Evolutionary conservation across 2,329 filamentous ascomycete genomes (phyloP), one percentile per base, ranked within the genome.

Genomic region (Alternaria gaisen): DNA sequence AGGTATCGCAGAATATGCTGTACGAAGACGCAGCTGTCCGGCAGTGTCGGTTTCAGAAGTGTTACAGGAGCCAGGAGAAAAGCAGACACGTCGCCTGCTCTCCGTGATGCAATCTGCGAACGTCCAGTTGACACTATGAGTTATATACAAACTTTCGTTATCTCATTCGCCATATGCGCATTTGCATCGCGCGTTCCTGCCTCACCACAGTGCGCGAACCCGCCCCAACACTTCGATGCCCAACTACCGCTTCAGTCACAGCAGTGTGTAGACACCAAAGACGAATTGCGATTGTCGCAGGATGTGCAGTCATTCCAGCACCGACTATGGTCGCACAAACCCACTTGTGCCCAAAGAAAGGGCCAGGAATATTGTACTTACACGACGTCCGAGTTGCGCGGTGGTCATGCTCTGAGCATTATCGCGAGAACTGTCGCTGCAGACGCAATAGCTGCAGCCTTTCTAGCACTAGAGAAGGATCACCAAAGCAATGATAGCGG

Each of bases 391-490:
- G 14, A 50, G 24, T 64, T 63, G 36, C 63, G 66, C n/a, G 53
- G 43, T 22, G 62, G 58, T 20, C 58, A 62, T 40, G 65, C 67
- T 26, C 47, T 72, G 12, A 71, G 69, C 51, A 64, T 71, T 51
- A 69, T 71, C 41, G 61, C 66, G 28, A 68, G 48, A n/a, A 44
- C 67, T 5, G 22, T 57, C 24, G 70, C 70, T 22, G 65, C 66
- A 16, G 52, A 64, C 9, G 59, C 60, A 9, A 64, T 67, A 32
- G 56, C 61, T 8, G 38, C 55, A n/a, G 57, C 62, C 28, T 67
- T 68, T 18, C 24, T 50, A 22, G 42, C 56, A 22, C 55, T 60
- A 14, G 38, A 26, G 14, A 38, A 54, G 12, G 53, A 43, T 8
- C 43, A 41, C 3, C 32, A 38, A 18, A 12, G 48, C 10, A 48